Conservation (phyloP, 257 asterid genomes). For the Echium plantagineum region DNA sequence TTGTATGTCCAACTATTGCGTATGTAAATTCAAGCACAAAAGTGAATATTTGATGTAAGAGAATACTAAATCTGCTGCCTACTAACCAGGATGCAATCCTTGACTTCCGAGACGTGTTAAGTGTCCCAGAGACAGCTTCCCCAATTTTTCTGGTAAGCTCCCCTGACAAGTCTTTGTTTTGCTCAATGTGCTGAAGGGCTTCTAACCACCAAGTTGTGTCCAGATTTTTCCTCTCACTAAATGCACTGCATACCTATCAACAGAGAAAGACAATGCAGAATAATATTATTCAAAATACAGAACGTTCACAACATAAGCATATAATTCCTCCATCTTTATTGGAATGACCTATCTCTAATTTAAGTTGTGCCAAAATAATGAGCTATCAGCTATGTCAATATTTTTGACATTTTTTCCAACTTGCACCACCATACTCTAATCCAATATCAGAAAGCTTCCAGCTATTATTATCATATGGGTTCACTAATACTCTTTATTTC, state of each 20-base stretch:
- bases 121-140: conserved; percentile 63
- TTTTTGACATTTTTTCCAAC: too few relatives aligned
- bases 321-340: background rate
- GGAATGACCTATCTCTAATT: background rate
- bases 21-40: too few relatives aligned
- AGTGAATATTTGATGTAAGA: background rate
- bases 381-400: background rate
- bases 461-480: background rate
- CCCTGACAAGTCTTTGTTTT: conserved; percentile 51
- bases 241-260: conserved; percentile 45
- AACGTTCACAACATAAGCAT: background rate
- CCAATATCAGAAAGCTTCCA: background rate
- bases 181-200: conserved; percentile 69
- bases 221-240: conserved; percentile 37
- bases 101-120: conserved; percentile 41
- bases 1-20: background rate
- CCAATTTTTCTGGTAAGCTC: conserved; percentile 59
- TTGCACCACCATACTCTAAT: background rate
- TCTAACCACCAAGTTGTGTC: conserved; percentile 80
- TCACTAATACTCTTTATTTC: background rate
- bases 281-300: background rate
- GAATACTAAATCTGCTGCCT: background rate
- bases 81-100: conserved; percentile 67
- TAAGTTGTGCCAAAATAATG: background rate
- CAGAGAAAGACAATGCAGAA: background rate